Evolutionary conservation across 768 basidiomycete genomes (phyloP).

Genomic region (Suillus subluteus): DNA sequence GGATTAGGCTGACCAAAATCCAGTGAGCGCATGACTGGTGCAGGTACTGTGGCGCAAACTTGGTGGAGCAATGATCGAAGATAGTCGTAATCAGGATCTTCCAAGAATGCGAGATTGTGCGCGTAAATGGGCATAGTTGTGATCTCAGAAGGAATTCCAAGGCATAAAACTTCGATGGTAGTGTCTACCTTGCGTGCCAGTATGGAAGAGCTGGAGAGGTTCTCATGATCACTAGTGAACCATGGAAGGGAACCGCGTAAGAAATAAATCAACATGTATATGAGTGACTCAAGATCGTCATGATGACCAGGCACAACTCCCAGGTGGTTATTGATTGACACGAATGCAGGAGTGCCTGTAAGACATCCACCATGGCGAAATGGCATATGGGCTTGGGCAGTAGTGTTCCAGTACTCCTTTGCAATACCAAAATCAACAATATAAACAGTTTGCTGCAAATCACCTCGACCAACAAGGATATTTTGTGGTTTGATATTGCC

Average conservation of each 20-base stretch:
- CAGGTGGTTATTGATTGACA: slow-evolving; percentile 4
- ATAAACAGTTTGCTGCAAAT: neutral
- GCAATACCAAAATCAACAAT: neutral
- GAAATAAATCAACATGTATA: slow-evolving; percentile 14
- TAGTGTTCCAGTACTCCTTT: neutral
- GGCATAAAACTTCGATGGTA: neutral
- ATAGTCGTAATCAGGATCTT: neutral
- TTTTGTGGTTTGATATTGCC: slow-evolving; percentile 10
- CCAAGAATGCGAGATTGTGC: neutral
- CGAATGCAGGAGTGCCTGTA: slow-evolving; percentile 6
- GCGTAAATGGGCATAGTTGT: neutral
- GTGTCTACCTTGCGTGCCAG: neutral
- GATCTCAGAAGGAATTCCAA: neutral
- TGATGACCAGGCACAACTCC: neutral
- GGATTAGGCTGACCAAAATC: neutral
- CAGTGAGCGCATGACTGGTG: neutral
- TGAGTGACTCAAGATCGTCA: slow-evolving; percentile 9
- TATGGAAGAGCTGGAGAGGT: neutral
- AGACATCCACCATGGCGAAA: neutral
- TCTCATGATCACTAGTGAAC: slow-evolving; percentile 24
- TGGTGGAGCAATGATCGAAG: neutral
- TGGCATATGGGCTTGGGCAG: neutral
- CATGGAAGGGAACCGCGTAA: slow-evolving; percentile 77
- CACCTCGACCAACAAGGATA: neutral
- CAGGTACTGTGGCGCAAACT: neutral